phyloP scores from a whole-genome alignment of 305 asterid species.

The Fraxinus xanthoxyloides region DNA sequence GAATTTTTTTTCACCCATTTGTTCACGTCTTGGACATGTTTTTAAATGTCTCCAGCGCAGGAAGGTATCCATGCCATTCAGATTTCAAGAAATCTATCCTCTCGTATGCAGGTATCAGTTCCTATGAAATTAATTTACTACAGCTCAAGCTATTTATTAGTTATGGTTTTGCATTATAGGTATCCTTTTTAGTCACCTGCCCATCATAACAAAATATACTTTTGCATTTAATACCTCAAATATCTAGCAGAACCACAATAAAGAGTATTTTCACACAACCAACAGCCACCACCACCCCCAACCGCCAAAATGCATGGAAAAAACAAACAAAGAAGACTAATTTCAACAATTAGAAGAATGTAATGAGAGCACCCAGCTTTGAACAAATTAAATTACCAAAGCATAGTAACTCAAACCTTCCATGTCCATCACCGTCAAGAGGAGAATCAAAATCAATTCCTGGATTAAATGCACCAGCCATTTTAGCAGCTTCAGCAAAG shows the following conservation, averaged over 20 bases:
- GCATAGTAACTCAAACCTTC: conserved; percentile 60
- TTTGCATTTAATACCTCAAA: background rate
- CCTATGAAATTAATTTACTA: background rate
- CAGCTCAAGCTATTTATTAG: background rate
- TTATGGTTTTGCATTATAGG: background rate
- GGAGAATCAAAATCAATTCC: conserved; percentile 83
- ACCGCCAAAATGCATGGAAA: background rate
- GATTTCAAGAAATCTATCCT: background rate
- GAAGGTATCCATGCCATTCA: background rate
- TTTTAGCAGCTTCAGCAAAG: conserved; percentile 96
- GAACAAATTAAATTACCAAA: conserved; percentile 3
- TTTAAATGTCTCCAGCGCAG: background rate
- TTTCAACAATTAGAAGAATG: conserved; percentile 7
- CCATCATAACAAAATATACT: background rate
- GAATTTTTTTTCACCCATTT: background rate
- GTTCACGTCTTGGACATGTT: background rate
- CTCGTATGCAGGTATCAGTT: background rate
- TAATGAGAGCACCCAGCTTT: background rate
- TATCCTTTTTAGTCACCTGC: background rate
- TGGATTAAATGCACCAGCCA: conserved; percentile 86
- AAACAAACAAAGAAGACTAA: background rate
- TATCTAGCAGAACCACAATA: background rate
- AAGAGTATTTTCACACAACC: background rate
- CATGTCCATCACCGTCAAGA: conserved; percentile 99
- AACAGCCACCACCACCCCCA: background rate